These are phyloP conservation scores for Cocos nucifera DNA, from an alignment of 176 grass and related monocot genomes.

Conservation along the genomic window DNA sequence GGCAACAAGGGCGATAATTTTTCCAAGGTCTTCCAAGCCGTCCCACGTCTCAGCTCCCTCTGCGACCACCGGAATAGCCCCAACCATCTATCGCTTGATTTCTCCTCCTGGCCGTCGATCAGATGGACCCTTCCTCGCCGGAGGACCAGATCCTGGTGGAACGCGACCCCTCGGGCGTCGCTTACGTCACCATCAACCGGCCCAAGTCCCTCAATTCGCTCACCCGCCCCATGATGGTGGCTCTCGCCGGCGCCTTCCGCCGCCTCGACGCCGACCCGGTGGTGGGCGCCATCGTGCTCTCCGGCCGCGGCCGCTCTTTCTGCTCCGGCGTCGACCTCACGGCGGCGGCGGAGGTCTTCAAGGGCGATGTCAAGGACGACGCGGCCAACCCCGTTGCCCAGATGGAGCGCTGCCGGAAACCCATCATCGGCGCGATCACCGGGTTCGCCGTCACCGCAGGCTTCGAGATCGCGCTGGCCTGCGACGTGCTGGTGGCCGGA, in stretches of 20 bases:
- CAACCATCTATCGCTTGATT: too few species aligned
- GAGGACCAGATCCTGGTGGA: conserved; percentile 56
- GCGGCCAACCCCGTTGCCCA: conserved; percentile 44
- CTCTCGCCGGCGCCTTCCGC: conserved; percentile 50
- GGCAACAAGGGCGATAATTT: too few species aligned
- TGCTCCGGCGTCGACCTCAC: conserved; percentile 86
- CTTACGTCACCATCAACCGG: conserved; percentile 84
- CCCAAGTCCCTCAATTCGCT: conserved; percentile 84
- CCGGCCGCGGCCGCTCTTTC: conserved; percentile 61
- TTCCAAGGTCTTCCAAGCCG: too few species aligned
- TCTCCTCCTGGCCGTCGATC: too few species aligned
- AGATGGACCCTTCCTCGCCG: background rate
- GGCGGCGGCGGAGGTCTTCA: conserved; percentile 83
- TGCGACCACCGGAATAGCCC: too few species aligned
- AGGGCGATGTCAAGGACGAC: conserved; percentile 77
- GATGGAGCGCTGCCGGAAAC: conserved; percentile 76
- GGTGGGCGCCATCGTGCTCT: conserved; percentile 58
- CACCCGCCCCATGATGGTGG: conserved; percentile 68
- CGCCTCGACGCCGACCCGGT: conserved; percentile 45
- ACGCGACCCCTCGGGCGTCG: conserved; percentile 34
- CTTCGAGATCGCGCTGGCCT: conserved; percentile 84
- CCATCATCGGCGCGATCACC: conserved; percentile 64
- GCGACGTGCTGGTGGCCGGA: conserved; percentile 66
- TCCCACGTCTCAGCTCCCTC: too few species aligned
- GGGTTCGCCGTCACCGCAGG: conserved; percentile 84